Percentiles rank a stretch among this genome's conserved stretches.
phyloP scores from a whole-genome alignment of 129 eudicot genomes.

The Apium graveolens region DNA sequence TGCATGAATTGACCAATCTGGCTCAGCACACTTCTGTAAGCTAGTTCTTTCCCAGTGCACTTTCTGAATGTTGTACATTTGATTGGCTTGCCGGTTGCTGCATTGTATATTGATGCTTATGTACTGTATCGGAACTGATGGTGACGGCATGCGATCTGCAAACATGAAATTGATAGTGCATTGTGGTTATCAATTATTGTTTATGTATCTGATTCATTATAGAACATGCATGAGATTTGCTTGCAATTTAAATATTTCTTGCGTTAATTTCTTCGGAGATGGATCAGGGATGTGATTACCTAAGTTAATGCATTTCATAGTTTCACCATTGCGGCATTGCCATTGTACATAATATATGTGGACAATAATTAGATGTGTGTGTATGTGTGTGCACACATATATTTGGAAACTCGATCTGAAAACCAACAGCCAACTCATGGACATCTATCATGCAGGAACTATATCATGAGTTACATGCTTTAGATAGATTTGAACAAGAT shows the following conservation, averaged over 20 bases:
- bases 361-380: neutral
- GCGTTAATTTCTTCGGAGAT: neutral
- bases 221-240: neutral
- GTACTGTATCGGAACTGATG: neutral
- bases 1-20: slow-evolving; percentile 63
- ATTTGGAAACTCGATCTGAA: neutral
- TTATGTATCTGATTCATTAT: neutral
- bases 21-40: slow-evolving; percentile 93
- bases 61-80: neutral
- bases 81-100: neutral
- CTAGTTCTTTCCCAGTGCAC: neutral
- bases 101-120: neutral
- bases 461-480: slow-evolving; percentile 77
- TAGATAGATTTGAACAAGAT: slow-evolving; percentile 94
- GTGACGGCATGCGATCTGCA: neutral
- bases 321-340: neutral
- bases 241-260: neutral
- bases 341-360: neutral
- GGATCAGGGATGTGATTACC: neutral
- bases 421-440: slow-evolving; percentile 18
- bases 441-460: slow-evolving; percentile 53
- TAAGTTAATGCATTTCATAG: neutral
- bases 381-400: neutral
- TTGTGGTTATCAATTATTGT: neutral
- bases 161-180: neutral